Base-by-base conservation (phyloP, 2,329 filamentous ascomycete genomes). In the Rhinocladiella similis region DNA sequence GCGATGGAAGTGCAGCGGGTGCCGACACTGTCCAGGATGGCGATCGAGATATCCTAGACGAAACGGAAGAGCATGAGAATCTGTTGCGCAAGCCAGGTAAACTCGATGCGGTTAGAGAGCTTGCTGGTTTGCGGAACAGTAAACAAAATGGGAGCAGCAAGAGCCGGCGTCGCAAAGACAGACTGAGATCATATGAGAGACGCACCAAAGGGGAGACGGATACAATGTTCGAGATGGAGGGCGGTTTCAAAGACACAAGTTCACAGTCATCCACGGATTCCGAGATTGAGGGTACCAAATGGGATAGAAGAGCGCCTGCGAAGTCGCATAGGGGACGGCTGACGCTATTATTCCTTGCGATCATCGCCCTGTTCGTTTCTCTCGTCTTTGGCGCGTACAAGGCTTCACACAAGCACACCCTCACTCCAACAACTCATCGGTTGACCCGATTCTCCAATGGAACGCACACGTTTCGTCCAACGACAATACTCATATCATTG, bases 141-240 rank as follows among this genome's bases (percentile, higher is more conserved):
- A 33, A 33, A 33, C 29, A 33, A 33, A 33, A 7, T 35, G 81
- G 9, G 73, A 80, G 60, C 71, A 70, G 54, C 72, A 71, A 46
- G 78, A 79, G 54, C 72, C 76, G 41, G 75, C 82, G 67, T 66
- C 68, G 56, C 67, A 67, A 59, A 61, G 59, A 51, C 66, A 65
- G 35, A 63, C 73, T 75, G 63, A 75, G 77, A 65, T 84, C 83
- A 67, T 36, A 66, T 48, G 52, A 72, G 79, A 75, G 73, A 79
- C 80, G 60, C 77, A 73, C 62, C 70, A 82, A 68, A 72, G 79
- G 64, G 75, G 78, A 53, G 75, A 86, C 87, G 36, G 83, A 86
- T 70, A 77, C 95, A 67, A 90, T 96, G 86, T 92, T 90, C 70
- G 89, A 94, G 74, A 90, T 93, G 88, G 92, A 97, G 72, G 88